These are phyloP conservation scores for Oryza meridionalis DNA, from an alignment of 176 grass and related monocot species.

Conservation along the genomic window DNA sequence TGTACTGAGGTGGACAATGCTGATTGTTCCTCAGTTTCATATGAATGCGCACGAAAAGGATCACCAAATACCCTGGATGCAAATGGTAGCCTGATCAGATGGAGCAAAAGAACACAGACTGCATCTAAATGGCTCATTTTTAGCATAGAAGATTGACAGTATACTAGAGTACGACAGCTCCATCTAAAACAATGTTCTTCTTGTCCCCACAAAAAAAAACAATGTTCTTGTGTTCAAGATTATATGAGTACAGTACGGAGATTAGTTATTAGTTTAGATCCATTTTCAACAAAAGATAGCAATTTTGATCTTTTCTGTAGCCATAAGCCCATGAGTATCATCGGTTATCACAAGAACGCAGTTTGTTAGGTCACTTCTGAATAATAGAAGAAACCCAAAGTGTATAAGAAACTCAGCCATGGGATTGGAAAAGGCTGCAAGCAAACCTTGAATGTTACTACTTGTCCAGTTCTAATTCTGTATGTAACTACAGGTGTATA, in stretches of 20 bases:
- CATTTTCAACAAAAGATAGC: background rate
- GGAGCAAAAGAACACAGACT: background rate
- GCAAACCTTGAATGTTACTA: background rate
- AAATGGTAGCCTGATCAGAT: constrained; percentile 27
- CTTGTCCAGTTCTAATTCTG: background rate
- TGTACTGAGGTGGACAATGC: constrained; percentile 45
- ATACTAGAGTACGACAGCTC: background rate
- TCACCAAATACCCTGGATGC: constrained; percentile 53
- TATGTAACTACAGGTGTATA: background rate
- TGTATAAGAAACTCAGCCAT: background rate
- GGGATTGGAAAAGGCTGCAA: constrained; percentile 8
- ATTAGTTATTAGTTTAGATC: background rate
- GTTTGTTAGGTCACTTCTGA: background rate
- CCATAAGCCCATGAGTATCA: background rate
- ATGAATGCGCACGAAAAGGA: constrained; percentile 34
- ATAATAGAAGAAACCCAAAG: background rate
- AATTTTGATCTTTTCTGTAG: background rate
- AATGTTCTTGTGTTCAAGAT: background rate
- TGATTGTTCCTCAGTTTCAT: constrained; percentile 36
- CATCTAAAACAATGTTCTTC: background rate
- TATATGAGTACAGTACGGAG: background rate
- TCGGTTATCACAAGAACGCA: background rate
- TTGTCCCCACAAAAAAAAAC: background rate
- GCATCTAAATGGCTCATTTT: background rate
- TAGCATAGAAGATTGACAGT: background rate